phyloP scores from a whole-genome alignment of 768 basidiomycete species.

The Fibroporia radiculosa region DNA sequence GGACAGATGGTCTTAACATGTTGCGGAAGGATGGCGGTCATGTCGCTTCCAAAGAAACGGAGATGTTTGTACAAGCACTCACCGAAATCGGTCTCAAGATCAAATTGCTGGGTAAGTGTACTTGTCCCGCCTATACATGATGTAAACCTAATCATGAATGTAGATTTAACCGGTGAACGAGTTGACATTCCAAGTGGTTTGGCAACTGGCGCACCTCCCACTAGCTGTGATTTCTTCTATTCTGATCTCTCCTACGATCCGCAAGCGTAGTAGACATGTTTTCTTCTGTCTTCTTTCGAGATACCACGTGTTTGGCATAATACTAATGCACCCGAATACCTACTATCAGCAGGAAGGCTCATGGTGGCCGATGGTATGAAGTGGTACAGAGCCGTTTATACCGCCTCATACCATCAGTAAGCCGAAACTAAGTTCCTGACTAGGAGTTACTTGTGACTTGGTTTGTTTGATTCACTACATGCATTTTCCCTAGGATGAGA shows the following conservation, averaged over 20 bases:
- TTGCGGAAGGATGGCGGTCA: conserved; percentile 75
- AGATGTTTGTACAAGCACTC: conserved; percentile 75
- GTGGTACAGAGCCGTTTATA: too few species aligned
- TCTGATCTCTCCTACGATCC: conserved; percentile 42
- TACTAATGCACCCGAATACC: too few species aligned
- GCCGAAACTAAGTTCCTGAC: too few species aligned
- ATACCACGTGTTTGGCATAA: too few species aligned
- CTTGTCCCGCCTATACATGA: background rate
- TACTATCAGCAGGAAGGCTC: too few species aligned
- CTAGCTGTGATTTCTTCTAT: conserved; percentile 80
- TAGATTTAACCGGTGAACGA: conserved; percentile 83
- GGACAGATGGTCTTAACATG: conserved; percentile 92
- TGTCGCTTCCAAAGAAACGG: conserved; percentile 78
- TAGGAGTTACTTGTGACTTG: too few species aligned
- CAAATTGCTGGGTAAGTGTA: conserved; percentile 66
- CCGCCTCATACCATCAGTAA: too few species aligned
- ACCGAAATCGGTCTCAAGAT: conserved; percentile 92
- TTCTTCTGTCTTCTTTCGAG: background rate
- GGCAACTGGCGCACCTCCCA: conserved; percentile 69
- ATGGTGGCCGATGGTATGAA: too few species aligned
- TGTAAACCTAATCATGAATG: background rate
- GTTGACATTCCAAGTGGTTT: conserved; percentile 83
- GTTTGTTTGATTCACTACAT: too few species aligned
- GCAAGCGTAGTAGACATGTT: conserved; percentile 3
- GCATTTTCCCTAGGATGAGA: too few species aligned